Base-by-base conservation (phyloP, 768 basidiomycete species). In the Asterophora lycoperdoides region DNA sequence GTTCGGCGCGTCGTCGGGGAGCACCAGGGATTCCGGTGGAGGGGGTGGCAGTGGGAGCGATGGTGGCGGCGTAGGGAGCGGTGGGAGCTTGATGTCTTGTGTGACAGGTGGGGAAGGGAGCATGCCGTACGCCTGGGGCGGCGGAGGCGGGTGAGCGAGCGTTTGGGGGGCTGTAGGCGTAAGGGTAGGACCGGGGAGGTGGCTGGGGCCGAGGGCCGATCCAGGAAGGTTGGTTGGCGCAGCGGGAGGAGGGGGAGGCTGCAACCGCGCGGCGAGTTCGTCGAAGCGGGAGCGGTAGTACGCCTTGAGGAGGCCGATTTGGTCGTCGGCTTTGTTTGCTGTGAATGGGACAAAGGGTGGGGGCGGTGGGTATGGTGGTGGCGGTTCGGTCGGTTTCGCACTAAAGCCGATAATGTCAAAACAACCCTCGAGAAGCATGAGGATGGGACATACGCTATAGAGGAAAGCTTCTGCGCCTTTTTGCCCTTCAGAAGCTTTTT, bases 281-380 rank as follows among this genome's bases (percentile, higher is more conserved):
- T 73, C 60, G 41, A 90, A 69, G 23, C 85, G 78, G 20, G 64
- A 58, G 37, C 82, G 76, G 58, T 87, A 95, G 69, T 84, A 94
- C 0, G 78, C 65, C 49, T 78, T 86, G 55, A 98, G 81, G 33
- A 98, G 68, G 8, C 91, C 93, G 55, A 96, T 91, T 59, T 95
- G 93, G 19, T 81, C 70, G 30, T 86, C 84, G 60, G 86, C 73
- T 47, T 79, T 81, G 46, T 69, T 70, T 7, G 78, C 71, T 1
- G 78, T 81, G 58, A 98, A 75, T 1, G 82, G 83, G 3, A 91
- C 65, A 60, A 94, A 90, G 0, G 86, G 76, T 0, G 87, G 86
- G 0, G 93, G 94, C 0, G 86, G 89, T 0, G 92, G 89, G 64
- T 85, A 96, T 5, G 86, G 89, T 2, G 81, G 81, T 1, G 87